phyloP scores from a whole-genome alignment of 208 protist genomes.

The Balamuthia mandrillaris region DNA sequence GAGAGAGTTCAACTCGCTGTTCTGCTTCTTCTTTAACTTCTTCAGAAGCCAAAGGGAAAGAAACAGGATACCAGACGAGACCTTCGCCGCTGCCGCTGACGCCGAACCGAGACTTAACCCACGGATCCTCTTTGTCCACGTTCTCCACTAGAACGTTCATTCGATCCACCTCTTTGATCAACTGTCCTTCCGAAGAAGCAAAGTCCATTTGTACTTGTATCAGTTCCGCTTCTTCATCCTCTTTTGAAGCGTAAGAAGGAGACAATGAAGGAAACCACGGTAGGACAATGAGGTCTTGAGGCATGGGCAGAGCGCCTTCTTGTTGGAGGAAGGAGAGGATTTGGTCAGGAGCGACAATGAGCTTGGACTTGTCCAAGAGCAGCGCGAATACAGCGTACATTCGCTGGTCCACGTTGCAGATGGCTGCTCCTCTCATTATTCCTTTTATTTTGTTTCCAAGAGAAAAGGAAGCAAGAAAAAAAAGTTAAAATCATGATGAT shows the following conservation, averaged over 20 bases:
- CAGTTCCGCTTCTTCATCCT: not conserved
- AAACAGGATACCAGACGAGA: constrained; percentile 16
- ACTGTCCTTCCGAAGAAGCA: not conserved
- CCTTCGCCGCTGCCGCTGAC: constrained; percentile 14
- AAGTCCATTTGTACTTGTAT: no score
- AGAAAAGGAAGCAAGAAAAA: not conserved
- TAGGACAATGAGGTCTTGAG: not conserved
- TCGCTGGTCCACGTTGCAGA: constrained; percentile 11
- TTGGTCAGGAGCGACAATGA: not conserved
- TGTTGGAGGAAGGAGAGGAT: not conserved
- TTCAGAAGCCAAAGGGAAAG: not conserved
- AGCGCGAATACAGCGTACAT: constrained; percentile 21
- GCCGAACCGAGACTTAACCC: constrained; percentile 1
- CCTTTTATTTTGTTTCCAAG: no score
- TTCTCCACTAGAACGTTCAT: constrained; percentile 10
- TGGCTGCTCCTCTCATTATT: constrained; percentile 32
- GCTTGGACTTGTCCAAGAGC: not conserved
- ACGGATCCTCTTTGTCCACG: constrained; percentile 14
- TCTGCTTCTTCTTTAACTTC: no score
- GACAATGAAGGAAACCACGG: no score
- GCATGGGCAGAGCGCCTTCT: not conserved
- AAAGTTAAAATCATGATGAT: not conserved
- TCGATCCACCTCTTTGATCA: constrained; percentile 2
- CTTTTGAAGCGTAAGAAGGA: not conserved
- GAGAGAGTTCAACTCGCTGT: no score